Evolutionary conservation across 306 rosid genomes (phyloP), one percentile per base, ranked within the genome.

Genomic region (Cicer pinnatifidum): DNA sequence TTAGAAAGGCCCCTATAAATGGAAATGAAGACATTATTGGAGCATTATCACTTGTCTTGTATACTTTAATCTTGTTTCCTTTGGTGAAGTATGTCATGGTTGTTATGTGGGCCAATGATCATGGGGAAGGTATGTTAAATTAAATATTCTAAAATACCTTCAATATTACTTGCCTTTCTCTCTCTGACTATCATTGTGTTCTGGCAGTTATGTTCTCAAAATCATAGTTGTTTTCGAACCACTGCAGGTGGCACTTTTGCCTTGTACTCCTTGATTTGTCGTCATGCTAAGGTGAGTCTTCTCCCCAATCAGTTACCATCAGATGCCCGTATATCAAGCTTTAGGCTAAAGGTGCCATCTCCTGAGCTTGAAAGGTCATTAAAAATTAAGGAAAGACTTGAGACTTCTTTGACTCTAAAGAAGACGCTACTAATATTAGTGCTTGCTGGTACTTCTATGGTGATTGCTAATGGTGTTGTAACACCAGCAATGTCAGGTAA

Each of bases 161-260:
- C 37, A 56, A 1, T 51, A 17, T 48, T 67, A 35, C 7, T 12
- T 44, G 15, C 9, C 6, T 43, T 8, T 59, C 62, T 47, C 67
- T 44, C 33, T 33, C 44, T 45, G 54, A n/a, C 60, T 9, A 52
- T 68, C 51, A 11, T 44, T 52, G 54, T 72, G n/a, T 47, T 13
- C 62, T 38, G 43, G 8, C 9, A 47, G 43, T 57, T 23, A 35
- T 47, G 57, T 43, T 53, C 67, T 66, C 43, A 57, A 59, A 35
- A 23, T 51, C 56, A 40, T 71, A 28, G n/a, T 58, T 83, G 73
- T 67, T 60, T 51, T 47, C 20, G 50, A 77, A 77, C 71, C 84
- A 67, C 78, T 87, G 87, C 91, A 94, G 99, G 99, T 81, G 99
- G 99, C 79, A 95, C 99, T 72, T 95, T 95, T 91, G 99, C 99